Base-by-base conservation (phyloP, 1,284 basidiomycete genomes). In the Agaricales sp. region DNA sequence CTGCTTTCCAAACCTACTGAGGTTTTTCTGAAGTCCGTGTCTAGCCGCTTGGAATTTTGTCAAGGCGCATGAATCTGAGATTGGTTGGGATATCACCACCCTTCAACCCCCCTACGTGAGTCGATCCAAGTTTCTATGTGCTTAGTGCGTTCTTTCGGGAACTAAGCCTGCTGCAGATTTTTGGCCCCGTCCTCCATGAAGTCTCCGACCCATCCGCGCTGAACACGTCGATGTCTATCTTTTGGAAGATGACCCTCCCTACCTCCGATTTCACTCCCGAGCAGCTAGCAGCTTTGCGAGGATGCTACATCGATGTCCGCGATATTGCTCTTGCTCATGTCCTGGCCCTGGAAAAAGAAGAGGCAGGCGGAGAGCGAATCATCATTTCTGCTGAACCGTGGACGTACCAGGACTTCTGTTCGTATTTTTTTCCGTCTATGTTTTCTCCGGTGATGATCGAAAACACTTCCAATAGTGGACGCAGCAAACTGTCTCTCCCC, bases 31-130 rank as follows among this genome's bases (percentile, higher is more conserved):
- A n/a, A 3, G n/a, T 26, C n/a, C 4, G 3, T 13, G 26, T 14
- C 16, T 37, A 37, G 30, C 30, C 16, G 30, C 30, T 12, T 77
- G 73, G 74, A 67, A 73, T 46, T 78, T 78, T 47, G 63, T 77
- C 50, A 68, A 75, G 50, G 66, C 73, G 48, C 62, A 79, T 55
- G 58, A 53, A 35, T 55, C 68, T 3, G 50, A 57, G 0, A n/a
- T n/a, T n/a, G n/a, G n/a, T n/a, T 81, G 71, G 67, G 75, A 78
- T 52, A 60, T 77, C 37, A 70, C 67, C n/a, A 65, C 67, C 0
- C 65, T 80, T 53, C 68, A 70, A 58, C 78, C 80, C 63, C 67
- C 72, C 55, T 67, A 67, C 59, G 65, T n/a, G n/a, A n/a, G n/a
- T n/a, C n/a, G n/a, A n/a, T n/a, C n/a, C n/a, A n/a, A n/a, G n/a